phyloP scores from a whole-genome alignment of 1,139 yeast species.

The Saccharomycopsis hybrid region DNA sequence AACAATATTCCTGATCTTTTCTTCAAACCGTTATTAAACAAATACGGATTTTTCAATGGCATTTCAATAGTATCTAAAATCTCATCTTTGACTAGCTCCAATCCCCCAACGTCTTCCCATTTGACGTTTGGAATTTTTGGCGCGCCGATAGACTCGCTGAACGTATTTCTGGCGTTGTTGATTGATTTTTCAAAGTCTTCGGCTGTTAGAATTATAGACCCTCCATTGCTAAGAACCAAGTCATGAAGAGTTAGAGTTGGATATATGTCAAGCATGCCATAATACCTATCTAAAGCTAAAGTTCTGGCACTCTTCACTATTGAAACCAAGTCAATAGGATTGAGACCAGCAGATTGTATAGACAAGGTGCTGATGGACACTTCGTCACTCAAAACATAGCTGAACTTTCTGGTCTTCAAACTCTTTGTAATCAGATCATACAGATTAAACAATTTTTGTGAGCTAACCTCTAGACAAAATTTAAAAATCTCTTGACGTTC shows the following conservation, averaged over 20 bases:
- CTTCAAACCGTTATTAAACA: constrained; percentile 81
- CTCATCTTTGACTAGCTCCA: constrained; percentile 84
- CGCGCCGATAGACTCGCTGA: constrained; percentile 93
- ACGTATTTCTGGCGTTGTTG: constrained; percentile 76
- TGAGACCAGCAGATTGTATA: constrained; percentile 85
- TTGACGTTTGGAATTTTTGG: constrained; percentile 92
- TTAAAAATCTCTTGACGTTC: constrained; percentile 65
- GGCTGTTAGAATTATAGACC: constrained; percentile 48
- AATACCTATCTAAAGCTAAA: constrained; percentile 47
- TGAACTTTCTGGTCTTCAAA: neutral
- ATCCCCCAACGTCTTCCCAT: constrained; percentile 94
- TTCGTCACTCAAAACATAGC: constrained; percentile 38
- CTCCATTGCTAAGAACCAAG: constrained; percentile 36
- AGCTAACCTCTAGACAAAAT: constrained; percentile 33
- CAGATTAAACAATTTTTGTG: neutral
- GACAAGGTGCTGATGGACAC: constrained; percentile 58
- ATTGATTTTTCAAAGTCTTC: constrained; percentile 69
- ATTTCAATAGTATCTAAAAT: constrained; percentile 91
- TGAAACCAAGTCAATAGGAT: constrained; percentile 75
- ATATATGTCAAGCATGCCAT: constrained; percentile 24
- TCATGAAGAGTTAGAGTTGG: constrained; percentile 24
- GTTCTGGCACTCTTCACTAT: constrained; percentile 63
- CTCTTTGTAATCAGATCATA: too few relatives aligned
- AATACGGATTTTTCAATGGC: constrained; percentile 90
- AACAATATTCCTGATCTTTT: constrained; percentile 90